Percentiles rank a stretch among this genome's conserved stretches.
Conservation (phyloP, 1,284 basidiomycete genomes). For the Rugosomyces carneus region DNA sequence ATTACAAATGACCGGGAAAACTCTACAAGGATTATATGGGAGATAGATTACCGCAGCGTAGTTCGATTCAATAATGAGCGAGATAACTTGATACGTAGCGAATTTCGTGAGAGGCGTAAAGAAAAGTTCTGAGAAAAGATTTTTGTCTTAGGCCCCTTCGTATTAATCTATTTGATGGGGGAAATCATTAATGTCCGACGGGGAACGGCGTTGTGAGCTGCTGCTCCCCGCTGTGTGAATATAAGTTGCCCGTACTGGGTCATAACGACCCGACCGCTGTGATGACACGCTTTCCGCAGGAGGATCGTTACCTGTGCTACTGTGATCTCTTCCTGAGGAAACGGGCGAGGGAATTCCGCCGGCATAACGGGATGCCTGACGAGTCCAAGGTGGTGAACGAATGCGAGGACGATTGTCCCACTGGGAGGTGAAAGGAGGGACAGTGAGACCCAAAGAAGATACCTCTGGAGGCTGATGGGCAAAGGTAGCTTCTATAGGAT, state of each 20-base stretch:
- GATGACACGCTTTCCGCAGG: slow-evolving; percentile 15
- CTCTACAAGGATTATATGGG: slow-evolving; percentile 1
- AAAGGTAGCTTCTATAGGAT: slow-evolving; percentile 32
- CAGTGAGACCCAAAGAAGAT: slow-evolving; percentile 24
- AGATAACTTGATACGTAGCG: slow-evolving; percentile 23
- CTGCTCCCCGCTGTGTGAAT: slow-evolving; percentile 14
- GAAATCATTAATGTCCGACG: slow-evolving; percentile 8
- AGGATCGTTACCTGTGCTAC: background rate
- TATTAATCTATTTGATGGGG: slow-evolving; percentile 5
- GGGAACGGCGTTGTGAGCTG: slow-evolving; percentile 7
- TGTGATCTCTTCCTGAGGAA: slow-evolving; percentile 9
- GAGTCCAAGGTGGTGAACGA: slow-evolving; percentile 34
- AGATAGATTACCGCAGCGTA: slow-evolving; percentile 17
- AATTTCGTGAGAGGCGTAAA: slow-evolving; percentile 27
- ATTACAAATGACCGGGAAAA: slow-evolving; percentile 21
- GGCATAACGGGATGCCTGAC: slow-evolving; percentile 23
- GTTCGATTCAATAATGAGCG: slow-evolving; percentile 23
- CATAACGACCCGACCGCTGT: slow-evolving; percentile 36
- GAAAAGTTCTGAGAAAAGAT: slow-evolving; percentile 11
- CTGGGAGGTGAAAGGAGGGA: slow-evolving; percentile 58
- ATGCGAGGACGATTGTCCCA: slow-evolving; percentile 42
- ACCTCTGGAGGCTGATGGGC: slow-evolving; percentile 39
- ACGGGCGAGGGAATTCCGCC: slow-evolving; percentile 23
- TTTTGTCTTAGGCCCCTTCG: slow-evolving; percentile 2
- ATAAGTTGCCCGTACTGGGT: slow-evolving; percentile 39